These are phyloP conservation scores for Takakia lepidozioides DNA, from an alignment of 225 moss, liverwort and hornwort genomes.

Conservation along the genomic window DNA sequence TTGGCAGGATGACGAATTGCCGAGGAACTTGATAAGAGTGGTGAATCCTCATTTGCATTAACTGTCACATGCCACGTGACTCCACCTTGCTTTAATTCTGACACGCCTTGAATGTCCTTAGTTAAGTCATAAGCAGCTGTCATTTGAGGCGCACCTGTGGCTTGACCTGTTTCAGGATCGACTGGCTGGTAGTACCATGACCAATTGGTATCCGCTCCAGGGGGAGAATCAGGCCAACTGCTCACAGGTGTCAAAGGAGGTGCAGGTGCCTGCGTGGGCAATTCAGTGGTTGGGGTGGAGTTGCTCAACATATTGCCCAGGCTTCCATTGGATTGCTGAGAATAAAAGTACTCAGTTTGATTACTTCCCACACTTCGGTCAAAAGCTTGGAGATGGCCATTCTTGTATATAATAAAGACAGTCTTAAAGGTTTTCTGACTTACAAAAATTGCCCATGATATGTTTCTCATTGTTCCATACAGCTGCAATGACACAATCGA, in stretches of 20 bases:
- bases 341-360: conserved; percentile 24
- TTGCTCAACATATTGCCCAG: too few relatives aligned
- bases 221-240: conserved; percentile 16
- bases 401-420: conserved; percentile 41
- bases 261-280: conserved; percentile 16
- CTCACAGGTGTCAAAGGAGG: conserved; percentile 5
- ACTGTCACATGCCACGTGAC: conserved; percentile 57
- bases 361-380: conserved; percentile 19
- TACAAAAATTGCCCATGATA: conserved; percentile 58
- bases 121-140: conserved; percentile 26
- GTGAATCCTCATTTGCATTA: conserved; percentile 27
- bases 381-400: conserved; percentile 56
- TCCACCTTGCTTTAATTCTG: conserved; percentile 20
- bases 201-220: conserved; percentile 23
- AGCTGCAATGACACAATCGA: too few relatives aligned
- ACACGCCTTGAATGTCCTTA: conserved; percentile 21
- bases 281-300: too few relatives aligned
- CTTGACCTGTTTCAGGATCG: conserved; percentile 19
- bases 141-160: conserved; percentile 4
- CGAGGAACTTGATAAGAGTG: conserved; percentile 53
- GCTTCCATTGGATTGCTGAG: conserved; percentile 34
- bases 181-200: conserved; percentile 48
- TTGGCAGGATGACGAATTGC: conserved; percentile 49
- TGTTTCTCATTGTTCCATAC: conserved; percentile 42
- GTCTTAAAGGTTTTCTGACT: conserved; percentile 30